Conservation (phyloP, 352 stramenopile genomes). For the Phytophthora uliginosa region DNA sequence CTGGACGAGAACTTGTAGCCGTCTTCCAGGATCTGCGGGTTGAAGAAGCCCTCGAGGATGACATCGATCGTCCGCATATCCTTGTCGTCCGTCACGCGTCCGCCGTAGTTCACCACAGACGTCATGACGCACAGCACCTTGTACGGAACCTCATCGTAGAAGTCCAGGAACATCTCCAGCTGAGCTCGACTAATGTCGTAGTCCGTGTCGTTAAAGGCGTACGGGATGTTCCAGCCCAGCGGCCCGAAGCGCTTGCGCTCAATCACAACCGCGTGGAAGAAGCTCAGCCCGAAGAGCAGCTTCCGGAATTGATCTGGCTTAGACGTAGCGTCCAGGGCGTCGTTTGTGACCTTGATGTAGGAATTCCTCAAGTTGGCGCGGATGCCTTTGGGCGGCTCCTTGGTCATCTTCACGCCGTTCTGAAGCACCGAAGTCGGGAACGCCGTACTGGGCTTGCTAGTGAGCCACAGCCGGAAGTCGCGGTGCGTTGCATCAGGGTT, state of each 20-base stretch:
- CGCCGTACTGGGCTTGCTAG: constrained; percentile 83
- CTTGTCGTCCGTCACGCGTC: constrained; percentile 96
- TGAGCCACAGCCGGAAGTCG: constrained; percentile 97
- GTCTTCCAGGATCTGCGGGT: constrained; percentile 77
- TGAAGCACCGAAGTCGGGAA: constrained; percentile 96
- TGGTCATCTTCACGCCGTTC: constrained; percentile 98
- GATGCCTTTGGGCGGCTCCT: constrained; percentile 95
- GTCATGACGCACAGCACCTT: constrained; percentile 95
- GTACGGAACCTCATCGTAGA: constrained; percentile 88
- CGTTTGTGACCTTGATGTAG: constrained; percentile 96
- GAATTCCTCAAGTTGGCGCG: constrained; percentile 95
- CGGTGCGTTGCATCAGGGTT: constrained; percentile 84
- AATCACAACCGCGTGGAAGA: constrained; percentile 94
- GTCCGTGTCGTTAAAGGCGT: constrained; percentile 98
- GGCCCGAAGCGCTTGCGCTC: constrained; percentile 96
- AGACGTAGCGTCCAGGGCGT: constrained; percentile 81
- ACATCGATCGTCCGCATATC: constrained; percentile 93
- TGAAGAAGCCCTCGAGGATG: constrained; percentile 93
- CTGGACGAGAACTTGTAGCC: constrained; percentile 83
- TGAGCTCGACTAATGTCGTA: constrained; percentile 91
- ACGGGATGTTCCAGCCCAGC: constrained; percentile 97
- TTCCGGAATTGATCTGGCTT: constrained; percentile 95
- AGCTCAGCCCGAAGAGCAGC: constrained; percentile 94
- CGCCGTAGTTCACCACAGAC: constrained; percentile 96
- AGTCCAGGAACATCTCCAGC: constrained; percentile 91